phyloP scores from a whole-genome alignment of 768 basidiomycete species.

The Rhodosporidiobolus sp. region DNA sequence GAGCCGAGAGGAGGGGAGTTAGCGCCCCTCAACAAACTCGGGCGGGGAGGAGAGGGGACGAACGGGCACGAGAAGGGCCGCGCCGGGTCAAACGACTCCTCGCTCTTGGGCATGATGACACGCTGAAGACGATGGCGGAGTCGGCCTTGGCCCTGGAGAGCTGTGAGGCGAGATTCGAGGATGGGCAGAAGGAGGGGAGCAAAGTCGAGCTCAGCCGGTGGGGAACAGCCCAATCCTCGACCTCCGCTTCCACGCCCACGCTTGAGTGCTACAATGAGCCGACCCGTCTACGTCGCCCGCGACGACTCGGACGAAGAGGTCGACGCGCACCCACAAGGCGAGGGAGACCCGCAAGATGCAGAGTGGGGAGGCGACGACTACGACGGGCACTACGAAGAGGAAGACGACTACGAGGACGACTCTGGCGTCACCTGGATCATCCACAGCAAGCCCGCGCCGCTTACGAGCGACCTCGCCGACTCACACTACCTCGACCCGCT shows the following conservation, averaged over 20 bases:
- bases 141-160: not conserved
- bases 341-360: not conserved
- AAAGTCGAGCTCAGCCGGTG: not conserved
- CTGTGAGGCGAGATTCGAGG: not conserved
- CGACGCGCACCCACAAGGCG: not conserved
- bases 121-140: not conserved
- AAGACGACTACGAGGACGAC: conserved; percentile 17
- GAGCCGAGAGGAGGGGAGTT: not conserved
- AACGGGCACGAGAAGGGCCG: conserved; percentile 11
- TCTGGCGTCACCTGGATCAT: not conserved
- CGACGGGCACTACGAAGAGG: not conserved
- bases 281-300: not conserved
- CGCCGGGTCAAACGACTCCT: not conserved
- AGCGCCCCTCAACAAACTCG: not conserved
- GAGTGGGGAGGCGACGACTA: not conserved
- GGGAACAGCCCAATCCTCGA: not conserved
- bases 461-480: conserved; percentile 12
- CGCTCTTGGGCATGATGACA: not conserved
- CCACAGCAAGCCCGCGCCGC: not conserved
- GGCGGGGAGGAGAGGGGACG: not conserved
- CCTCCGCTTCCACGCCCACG: too few species aligned
- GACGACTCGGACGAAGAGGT: not conserved
- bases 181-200: not conserved
- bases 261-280: not conserved
- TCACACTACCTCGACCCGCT: conserved; percentile 27